Base-by-base conservation (phyloP, 805 yeast genomes). In the Metschnikowia arizonensis region DNA sequence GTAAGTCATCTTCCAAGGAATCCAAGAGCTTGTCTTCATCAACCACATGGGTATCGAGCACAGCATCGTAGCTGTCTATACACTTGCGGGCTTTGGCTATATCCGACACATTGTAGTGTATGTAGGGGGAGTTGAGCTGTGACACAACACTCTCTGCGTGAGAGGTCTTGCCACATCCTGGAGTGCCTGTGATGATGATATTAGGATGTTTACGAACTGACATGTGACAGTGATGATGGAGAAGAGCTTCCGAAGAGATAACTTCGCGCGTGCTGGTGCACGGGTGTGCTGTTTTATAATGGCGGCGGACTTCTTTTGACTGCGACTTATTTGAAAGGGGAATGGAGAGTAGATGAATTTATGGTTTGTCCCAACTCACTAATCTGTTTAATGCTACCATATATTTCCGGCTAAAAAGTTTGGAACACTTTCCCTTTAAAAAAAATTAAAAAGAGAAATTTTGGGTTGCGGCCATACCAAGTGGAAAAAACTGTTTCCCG, bases 181-280 rank as follows among this genome's bases (percentile, higher is more conserved):
- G 99, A 3, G 98, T 91, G 3, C 99, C 99, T 2, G 98, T 93
- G 38, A 93, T 78, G 32, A 93, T 78, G 33, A 93, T 82, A 63
- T 93, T 93, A 7, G 97, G 83, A 21, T 47, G 54, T 25, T 39
- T 39, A 12, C 42, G 42, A 4, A 39, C 34, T 9, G 42, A 39
- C 42, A 39, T 39, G 24, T 5, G 26, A 14, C 7, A 34, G 15
- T 15, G 33, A 24, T 23, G 33, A 24, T 10, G n/a, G n/a, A n/a
- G n/a, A n/a, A n/a, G 25, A n/a, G 25, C 32, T 17, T 24, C 2
- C 8, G 26, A 4, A 4, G 10, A 8, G 25, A n/a, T 2, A 12
- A 12, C 6, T 3, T n/a, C 29, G 29, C 29, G 28, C 28, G 29
- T 2, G 24, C n/a, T 12, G 37, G 38, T 34, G 38, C 28, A 34